Percentiles rank a stretch among this genome's conserved stretches.
Evolutionary conservation across 305 asterid genomes (phyloP).

Genomic region (Solanum hybrid): DNA sequence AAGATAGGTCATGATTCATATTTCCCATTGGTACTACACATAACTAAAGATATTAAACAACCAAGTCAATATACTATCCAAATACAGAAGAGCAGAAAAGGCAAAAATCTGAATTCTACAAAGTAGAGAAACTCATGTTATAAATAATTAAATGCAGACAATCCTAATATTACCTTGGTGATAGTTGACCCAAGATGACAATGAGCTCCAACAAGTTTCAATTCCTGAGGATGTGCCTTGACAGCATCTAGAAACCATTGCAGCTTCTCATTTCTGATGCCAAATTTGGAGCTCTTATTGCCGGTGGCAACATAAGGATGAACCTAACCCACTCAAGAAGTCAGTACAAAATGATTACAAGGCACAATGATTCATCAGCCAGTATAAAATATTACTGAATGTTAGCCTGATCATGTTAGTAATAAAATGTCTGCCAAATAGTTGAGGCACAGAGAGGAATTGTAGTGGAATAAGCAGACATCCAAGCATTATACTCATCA

Average conservation of each 20-base stretch:
- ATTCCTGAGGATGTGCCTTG: constrained; percentile 72
- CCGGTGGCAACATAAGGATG: constrained; percentile 99
- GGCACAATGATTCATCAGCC: neutral
- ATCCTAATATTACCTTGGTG: constrained; percentile 48
- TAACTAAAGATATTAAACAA: neutral
- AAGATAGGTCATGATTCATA: neutral
- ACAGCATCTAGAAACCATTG: constrained; percentile 94
- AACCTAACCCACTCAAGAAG: constrained; percentile 39
- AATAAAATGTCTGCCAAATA: neutral
- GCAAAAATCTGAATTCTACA: neutral
- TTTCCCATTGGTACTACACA: neutral
- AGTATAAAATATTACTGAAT: neutral
- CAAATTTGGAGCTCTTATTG: constrained; percentile 87
- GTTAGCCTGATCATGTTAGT: neutral
- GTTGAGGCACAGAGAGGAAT: neutral
- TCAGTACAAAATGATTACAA: neutral
- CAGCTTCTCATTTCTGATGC: constrained; percentile 89
- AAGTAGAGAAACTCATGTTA: neutral
- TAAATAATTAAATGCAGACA: neutral
- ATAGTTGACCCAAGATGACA: constrained; percentile 97
- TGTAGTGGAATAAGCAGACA: neutral
- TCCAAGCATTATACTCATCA: neutral
- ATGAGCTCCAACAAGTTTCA: constrained; percentile 94
- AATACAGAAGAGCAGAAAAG: neutral
- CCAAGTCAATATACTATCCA: neutral